Percentiles rank a stretch among this genome's conserved stretches.
Conservation (phyloP, 1,284 basidiomycete genomes). For the Inonotus hispidus region DNA sequence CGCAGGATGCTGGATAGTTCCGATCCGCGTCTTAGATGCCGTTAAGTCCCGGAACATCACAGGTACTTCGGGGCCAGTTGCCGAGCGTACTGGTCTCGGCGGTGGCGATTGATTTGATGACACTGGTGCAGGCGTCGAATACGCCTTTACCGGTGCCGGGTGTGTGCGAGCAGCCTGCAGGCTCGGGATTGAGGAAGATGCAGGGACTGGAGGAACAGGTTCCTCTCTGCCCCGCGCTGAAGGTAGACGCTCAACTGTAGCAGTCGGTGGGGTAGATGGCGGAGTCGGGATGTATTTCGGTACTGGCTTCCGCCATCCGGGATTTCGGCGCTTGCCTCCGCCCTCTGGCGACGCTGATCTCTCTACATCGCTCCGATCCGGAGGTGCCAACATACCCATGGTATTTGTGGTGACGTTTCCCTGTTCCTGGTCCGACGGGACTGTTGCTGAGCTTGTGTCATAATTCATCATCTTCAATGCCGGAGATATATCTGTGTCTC, state of each 20-base stretch:
- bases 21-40: not conserved
- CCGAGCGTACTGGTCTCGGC: slow-evolving; percentile 7
- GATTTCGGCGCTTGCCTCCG: slow-evolving; percentile 30
- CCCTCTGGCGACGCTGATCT: slow-evolving; percentile 11
- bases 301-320: slow-evolving; percentile 63
- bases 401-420: not conserved
- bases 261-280: slow-evolving; percentile 37
- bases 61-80: slow-evolving; percentile 7
- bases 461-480: slow-evolving; percentile 13
- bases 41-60: slow-evolving; percentile 13
- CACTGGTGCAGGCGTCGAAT: not conserved
- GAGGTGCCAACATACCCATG: not conserved
- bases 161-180: not conserved
- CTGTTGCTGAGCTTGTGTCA: slow-evolving; percentile 1
- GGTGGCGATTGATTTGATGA: not conserved
- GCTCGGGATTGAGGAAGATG: not conserved
- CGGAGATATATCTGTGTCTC: slow-evolving; percentile 10
- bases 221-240: slow-evolving; percentile 18
- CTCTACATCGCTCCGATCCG: slow-evolving; percentile 3
- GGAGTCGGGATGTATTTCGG: slow-evolving; percentile 59
- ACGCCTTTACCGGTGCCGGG: not conserved
- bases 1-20: slow-evolving; percentile 1
- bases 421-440: slow-evolving; percentile 3
- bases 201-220: slow-evolving; percentile 26
- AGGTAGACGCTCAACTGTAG: slow-evolving; percentile 23